phyloP scores from a whole-genome alignment of 805 yeast species.

The Pichia pseudocactophila region DNA sequence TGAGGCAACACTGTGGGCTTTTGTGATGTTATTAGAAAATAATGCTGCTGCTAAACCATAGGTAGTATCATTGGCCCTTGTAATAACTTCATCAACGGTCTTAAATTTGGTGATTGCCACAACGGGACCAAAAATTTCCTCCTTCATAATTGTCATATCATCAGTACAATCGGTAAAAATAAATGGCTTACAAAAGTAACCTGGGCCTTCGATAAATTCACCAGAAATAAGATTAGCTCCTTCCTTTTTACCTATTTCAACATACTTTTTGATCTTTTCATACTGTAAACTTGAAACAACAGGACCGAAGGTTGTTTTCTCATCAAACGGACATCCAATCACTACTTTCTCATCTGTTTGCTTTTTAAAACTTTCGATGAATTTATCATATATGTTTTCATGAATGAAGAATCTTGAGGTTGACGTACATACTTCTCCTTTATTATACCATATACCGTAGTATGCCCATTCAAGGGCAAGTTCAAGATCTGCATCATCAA shows the following conservation, averaged over 20 bases:
- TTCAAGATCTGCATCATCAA: constrained; percentile 46
- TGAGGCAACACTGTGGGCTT: constrained; percentile 53
- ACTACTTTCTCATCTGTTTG: constrained; percentile 35
- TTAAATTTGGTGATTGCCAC: constrained; percentile 59
- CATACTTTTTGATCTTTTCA: constrained; percentile 57
- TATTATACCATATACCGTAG: constrained; percentile 36
- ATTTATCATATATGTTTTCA: constrained; percentile 34
- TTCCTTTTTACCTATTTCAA: constrained; percentile 56
- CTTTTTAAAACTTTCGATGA: constrained; percentile 30
- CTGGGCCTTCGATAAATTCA: constrained; percentile 46
- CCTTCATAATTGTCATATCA: constrained; percentile 54
- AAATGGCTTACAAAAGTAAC: constrained; percentile 64
- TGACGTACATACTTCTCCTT: constrained; percentile 41
- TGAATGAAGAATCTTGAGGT: constrained; percentile 39
- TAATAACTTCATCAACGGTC: constrained; percentile 55
- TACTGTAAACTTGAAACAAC: constrained; percentile 60
- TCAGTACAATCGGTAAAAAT: constrained; percentile 61
- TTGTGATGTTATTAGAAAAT: constrained; percentile 54
- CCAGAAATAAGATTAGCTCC: constrained; percentile 71
- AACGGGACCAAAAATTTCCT: constrained; percentile 79
- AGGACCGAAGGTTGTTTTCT: constrained; percentile 62
- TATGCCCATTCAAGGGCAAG: constrained; percentile 45
- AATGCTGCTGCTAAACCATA: constrained; percentile 78
- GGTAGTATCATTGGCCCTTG: constrained; percentile 55
- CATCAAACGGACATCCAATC: constrained; percentile 63